A percentile compares a stretch with the other conserved stretches of the same genome.
These are phyloP conservation scores for Psilocybe cyanescens DNA, from an alignment of 768 basidiomycete species.

Conservation along the genomic window DNA sequence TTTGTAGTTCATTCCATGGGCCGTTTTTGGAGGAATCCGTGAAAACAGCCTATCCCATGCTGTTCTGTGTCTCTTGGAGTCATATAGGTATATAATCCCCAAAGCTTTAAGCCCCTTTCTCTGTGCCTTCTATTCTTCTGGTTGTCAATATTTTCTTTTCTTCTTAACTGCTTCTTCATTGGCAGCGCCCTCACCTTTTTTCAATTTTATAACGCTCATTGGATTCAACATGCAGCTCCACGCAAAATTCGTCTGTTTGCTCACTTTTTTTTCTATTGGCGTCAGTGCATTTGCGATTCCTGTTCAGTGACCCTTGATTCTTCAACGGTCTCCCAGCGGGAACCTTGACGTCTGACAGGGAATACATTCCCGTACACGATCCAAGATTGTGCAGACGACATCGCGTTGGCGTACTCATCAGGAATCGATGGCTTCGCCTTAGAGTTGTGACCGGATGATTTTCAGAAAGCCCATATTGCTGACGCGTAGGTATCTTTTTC, in stretches of 20 bases:
- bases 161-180: not conserved
- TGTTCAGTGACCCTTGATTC: constrained; percentile 14
- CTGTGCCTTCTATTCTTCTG: too few species aligned
- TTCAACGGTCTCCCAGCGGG: not conserved
- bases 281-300: constrained; percentile 24
- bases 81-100: too few species aligned
- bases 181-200: not conserved
- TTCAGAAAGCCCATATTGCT: constrained; percentile 64
- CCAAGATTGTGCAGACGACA: constrained; percentile 53
- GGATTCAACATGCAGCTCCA: not conserved
- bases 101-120: too few species aligned
- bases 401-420: constrained; percentile 54
- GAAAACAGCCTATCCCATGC: not conserved
- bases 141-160: not conserved
- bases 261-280: constrained; percentile 18
- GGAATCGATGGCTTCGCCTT: constrained; percentile 78
- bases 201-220: not conserved
- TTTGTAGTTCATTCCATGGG: too few species aligned
- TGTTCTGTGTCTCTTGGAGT: not conserved
- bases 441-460: constrained; percentile 67
- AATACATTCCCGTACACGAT: constrained; percentile 67
- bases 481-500: constrained; percentile 53
- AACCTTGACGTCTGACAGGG: constrained; percentile 31
- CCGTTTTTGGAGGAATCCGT: too few species aligned
- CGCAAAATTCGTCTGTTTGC: not conserved